Evolutionary conservation across 1,284 basidiomycete genomes (phyloP), one percentile per base, ranked within the genome.

Genomic region (Pyrrhoderma noxium): DNA sequence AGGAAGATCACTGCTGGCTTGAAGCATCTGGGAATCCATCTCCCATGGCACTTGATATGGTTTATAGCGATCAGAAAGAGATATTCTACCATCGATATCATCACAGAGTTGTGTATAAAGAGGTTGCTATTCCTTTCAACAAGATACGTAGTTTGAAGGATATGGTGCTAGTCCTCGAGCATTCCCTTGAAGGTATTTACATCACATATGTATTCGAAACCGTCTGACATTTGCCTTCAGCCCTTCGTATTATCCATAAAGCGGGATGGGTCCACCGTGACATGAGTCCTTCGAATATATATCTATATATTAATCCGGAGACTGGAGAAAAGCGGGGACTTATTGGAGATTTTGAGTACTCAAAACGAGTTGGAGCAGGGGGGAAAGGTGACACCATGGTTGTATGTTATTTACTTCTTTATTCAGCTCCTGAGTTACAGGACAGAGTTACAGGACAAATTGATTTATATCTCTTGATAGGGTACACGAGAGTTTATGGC

Each of bases 321-420:
- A 31, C 27, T 31, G 27, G 27, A 11, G 27, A 31, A 5, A 31
- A 31, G 27, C 35, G 27, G 11, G 36, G 47, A 16, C 36, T 49
- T 40, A 13, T 49, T n/a, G 47, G 47, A 13, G 47, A 49, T 22
- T 23, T 38, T 22, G 47, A 49, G 47, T 49, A 49, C 25, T 22
- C 47, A 13, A 49, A 49, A 38, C 18, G 19, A 2, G 23, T 19
- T 35, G 47, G 37, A 5, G 3, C 21, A 44, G 22, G 22, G 8
- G 42, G 14, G 2, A 19, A 22, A 27, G 14, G 40, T 23, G 47
- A 38, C 13, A 31, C 11, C 27, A 31, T 11, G 27, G 27, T 31
- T 5, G 8, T 39, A 22, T 23, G 21, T 18, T 25, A 35, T 13
- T 22, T 49, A 38, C 25, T 22, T 38, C 16, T 31, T n/a, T n/a